Evolutionary conservation across 176 grass and related monocot genomes (phyloP).

Genomic region (Ensete ventricosum): DNA sequence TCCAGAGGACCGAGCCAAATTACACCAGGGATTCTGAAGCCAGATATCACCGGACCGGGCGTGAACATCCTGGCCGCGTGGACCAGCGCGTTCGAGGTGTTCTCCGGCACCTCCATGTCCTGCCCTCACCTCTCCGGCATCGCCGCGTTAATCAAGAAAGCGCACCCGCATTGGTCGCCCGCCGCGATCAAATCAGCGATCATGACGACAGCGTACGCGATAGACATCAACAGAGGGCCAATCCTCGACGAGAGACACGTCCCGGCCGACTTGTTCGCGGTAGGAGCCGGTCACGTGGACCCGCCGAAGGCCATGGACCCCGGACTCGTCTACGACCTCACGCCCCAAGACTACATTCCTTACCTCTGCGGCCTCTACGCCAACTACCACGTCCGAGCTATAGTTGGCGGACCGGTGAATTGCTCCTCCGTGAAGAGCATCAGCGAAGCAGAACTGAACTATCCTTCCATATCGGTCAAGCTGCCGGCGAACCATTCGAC

Average conservation of each 20-base stretch:
- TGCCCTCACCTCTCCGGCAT: constrained; percentile 51
- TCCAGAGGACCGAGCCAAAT: constrained; percentile 39
- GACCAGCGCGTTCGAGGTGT: constrained; percentile 38
- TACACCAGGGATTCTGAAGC: constrained; percentile 51
- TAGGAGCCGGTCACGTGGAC: constrained; percentile 56
- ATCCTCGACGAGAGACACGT: constrained; percentile 27
- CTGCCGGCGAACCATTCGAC: constrained; percentile 31
- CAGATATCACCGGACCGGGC: constrained; percentile 55
- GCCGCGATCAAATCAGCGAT: constrained; percentile 68
- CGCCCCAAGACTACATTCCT: constrained; percentile 36
- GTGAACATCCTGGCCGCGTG: constrained; percentile 53
- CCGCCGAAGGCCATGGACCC: constrained; percentile 45
- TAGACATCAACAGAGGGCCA: constrained; percentile 28
- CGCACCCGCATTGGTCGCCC: constrained; percentile 59
- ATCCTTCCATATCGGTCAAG: constrained; percentile 64
- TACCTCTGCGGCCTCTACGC: constrained; percentile 74
- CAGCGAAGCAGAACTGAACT: constrained; percentile 72
- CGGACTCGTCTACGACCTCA: constrained; percentile 60
- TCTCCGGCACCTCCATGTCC: constrained; percentile 75
- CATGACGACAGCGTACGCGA: constrained; percentile 45
- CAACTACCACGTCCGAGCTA: constrained; percentile 34
- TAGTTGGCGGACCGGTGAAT: constrained; percentile 22
- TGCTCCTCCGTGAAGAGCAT: constrained; percentile 35
- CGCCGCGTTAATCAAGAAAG: constrained; percentile 49
- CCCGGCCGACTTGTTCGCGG: constrained; percentile 34